Percentiles rank a stretch among this genome's conserved stretches.
These are phyloP conservation scores for Talaromyces sp. DNA, from an alignment of 2,329 filamentous ascomycete genomes.

Conservation along the genomic window DNA sequence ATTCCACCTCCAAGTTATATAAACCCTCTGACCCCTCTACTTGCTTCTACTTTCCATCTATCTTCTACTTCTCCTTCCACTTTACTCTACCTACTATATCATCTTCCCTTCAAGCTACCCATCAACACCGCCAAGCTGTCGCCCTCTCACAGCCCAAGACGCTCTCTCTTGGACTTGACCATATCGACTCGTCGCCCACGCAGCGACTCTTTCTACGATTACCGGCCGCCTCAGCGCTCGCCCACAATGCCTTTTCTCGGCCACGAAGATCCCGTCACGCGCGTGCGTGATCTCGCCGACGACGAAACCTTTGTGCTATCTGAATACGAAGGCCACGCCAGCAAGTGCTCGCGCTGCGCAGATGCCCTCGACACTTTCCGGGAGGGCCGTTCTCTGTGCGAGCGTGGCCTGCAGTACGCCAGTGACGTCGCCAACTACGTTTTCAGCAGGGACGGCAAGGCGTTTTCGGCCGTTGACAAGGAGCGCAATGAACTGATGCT, in stretches of 20 bases:
- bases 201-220: constrained; percentile 10
- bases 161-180: constrained; percentile 5
- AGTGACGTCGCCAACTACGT: constrained; percentile 30
- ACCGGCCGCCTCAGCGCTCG: constrained; percentile 6
- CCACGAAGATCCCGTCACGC: constrained; percentile 5
- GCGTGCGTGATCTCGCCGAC: constrained; percentile 15
- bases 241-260: constrained; percentile 14
- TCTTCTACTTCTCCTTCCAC: neutral
- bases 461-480: constrained; percentile 40
- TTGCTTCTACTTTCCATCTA: neutral
- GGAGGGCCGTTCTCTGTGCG: constrained; percentile 26
- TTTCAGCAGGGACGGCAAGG: constrained; percentile 28
- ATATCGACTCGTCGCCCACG: constrained; percentile 5
- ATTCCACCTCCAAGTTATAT: neutral
- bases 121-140: constrained; percentile 10
- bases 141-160: constrained; percentile 7
- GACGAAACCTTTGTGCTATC: constrained; percentile 32
- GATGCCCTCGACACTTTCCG: constrained; percentile 23
- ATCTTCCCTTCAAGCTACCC: neutral
- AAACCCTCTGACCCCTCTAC: neutral
- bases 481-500: constrained; percentile 31
- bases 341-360: constrained; percentile 26
- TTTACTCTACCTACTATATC: neutral
- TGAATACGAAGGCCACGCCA: constrained; percentile 28
- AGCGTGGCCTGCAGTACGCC: constrained; percentile 27